Evolutionary conservation across 1,139 yeast genomes (phyloP).

Genomic region (Geotrichum aggregatum): DNA sequence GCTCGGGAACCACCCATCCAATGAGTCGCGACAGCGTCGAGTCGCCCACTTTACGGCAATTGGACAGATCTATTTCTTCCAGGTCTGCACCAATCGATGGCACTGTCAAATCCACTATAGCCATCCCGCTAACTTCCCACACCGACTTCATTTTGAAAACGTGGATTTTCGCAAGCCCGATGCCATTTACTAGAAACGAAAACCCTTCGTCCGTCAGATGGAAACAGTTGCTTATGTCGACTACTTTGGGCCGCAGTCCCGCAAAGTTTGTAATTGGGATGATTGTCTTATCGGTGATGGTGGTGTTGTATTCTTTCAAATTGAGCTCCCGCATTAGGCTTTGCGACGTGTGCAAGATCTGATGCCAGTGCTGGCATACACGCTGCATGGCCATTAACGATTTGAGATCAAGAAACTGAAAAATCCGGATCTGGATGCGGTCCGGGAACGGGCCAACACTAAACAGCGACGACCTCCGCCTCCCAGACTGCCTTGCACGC

Average conservation of each 20-base stretch:
- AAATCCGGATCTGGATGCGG: slow-evolving; percentile 49
- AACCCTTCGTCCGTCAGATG: slow-evolving; percentile 75
- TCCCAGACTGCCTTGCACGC: slow-evolving; percentile 40
- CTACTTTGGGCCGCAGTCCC: slow-evolving; percentile 58
- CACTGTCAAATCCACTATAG: slow-evolving; percentile 70
- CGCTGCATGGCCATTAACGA: slow-evolving; percentile 54
- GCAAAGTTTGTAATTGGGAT: slow-evolving; percentile 62
- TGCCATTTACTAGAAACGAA: slow-evolving; percentile 62
- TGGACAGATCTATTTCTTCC: slow-evolving; percentile 60
- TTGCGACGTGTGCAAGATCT: slow-evolving; percentile 54
- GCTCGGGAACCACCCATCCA: slow-evolving; percentile 46
- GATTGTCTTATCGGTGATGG: slow-evolving; percentile 56
- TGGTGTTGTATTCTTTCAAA: slow-evolving; percentile 56
- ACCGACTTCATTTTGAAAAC: slow-evolving; percentile 59
- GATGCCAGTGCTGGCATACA: slow-evolving; percentile 64
- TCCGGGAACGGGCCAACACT: slow-evolving; percentile 59
- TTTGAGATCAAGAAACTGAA: slow-evolving; percentile 51
- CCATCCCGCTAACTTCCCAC: slow-evolving; percentile 78
- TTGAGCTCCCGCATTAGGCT: slow-evolving; percentile 51
- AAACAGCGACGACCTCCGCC: slow-evolving; percentile 53
- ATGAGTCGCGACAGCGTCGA: slow-evolving; percentile 62
- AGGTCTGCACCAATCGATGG: slow-evolving; percentile 59
- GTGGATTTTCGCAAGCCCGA: slow-evolving; percentile 59
- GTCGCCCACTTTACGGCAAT: slow-evolving; percentile 70
- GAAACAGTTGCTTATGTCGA: slow-evolving; percentile 68